Evolutionary conservation across 2,329 filamentous ascomycete genomes (phyloP).

Genomic region (Fusarium aywerte): DNA sequence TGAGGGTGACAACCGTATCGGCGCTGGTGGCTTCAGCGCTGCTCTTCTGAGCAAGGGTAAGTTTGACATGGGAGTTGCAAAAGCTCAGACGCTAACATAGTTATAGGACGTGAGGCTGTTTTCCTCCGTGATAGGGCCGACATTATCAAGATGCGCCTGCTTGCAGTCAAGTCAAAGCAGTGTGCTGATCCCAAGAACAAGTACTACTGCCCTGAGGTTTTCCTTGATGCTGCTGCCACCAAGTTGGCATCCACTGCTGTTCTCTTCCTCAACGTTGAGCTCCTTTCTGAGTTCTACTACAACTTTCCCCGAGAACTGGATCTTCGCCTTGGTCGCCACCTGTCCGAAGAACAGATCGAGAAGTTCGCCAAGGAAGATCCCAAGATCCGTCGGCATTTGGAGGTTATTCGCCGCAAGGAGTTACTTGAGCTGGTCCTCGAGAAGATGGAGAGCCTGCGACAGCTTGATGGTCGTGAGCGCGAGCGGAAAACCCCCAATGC

Average conservation of each 20-base stretch:
- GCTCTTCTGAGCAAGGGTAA: slow-evolving; percentile 84
- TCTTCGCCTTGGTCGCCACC: slow-evolving; percentile 81
- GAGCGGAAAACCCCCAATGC: slow-evolving; percentile 52
- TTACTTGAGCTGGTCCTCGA: slow-evolving; percentile 90
- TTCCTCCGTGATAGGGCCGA: slow-evolving; percentile 94
- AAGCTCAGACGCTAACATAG: slow-evolving; percentile 41
- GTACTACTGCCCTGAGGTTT: slow-evolving; percentile 96
- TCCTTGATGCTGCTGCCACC: slow-evolving; percentile 95
- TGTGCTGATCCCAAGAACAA: slow-evolving; percentile 87
- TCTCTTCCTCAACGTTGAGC: slow-evolving; percentile 95
- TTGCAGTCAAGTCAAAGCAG: slow-evolving; percentile 90
- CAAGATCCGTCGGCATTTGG: slow-evolving; percentile 87
- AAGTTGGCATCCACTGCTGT: slow-evolving; percentile 96
- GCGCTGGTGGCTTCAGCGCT: slow-evolving; percentile 93
- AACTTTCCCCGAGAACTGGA: slow-evolving; percentile 96
- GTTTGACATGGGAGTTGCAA: slow-evolving; percentile 35
- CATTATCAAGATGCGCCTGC: slow-evolving; percentile 88
- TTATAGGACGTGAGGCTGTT: slow-evolving; percentile 84
- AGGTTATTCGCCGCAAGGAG: slow-evolving; percentile 92
- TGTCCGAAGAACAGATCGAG: slow-evolving; percentile 84
- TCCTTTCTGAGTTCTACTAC: slow-evolving; percentile 97
- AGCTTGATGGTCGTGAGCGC: slow-evolving; percentile 81
- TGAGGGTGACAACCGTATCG: slow-evolving; percentile 83
- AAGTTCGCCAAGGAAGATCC: slow-evolving; percentile 93
- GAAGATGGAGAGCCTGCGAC: slow-evolving; percentile 92